Base-by-base conservation (phyloP, 495 filamentous ascomycete species). In the Podospora conica region DNA sequence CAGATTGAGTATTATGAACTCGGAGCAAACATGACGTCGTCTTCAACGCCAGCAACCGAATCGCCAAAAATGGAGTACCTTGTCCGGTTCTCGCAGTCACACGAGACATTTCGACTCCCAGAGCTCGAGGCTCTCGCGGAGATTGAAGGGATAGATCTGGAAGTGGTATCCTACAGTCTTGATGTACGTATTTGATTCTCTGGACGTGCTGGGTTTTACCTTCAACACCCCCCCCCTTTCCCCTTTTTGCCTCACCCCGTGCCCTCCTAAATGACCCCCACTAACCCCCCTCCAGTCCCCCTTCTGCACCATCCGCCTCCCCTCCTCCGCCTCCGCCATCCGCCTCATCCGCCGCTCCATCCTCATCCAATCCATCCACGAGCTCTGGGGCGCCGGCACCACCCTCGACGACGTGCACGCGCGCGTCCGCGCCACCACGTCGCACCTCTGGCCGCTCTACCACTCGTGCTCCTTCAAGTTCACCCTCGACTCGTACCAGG, bases 61-160 rank as follows among this genome's bases (percentile, higher is more conserved):
- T 48, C 58, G 53, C 28, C 20, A 15, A 69, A 60, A 65, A 73
- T 91, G 85, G 86, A 95, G 64, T 98, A 90, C 70, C 85, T 99
- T 56, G 88, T 99, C 65, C 90, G 94, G 67, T 92, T 98, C 73
- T 91, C 88, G 11, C 96, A 98, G 75, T 81, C 84, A 60, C 93
- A 97, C 74, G 92, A 97, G 81, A 89, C 85, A 15, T 99, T 99
- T 74, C 90, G 93, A 61, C 84, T 84, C 65, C 84, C 93, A 9
- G 95, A 99, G 76, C 82, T 97, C n/a, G 78, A 93, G 71, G 87
- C 95, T 22, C 77, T 98, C 21, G 94, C 95, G 8, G 74, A 85
- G 8, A 74, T 96, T 15, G 81, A 86, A 29, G 81, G 83, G 10
- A 78, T 95, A 22, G 79, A 90, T 33, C 67, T 98, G 3, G 83